phyloP scores from a whole-genome alignment of 2,329 filamentous ascomycete genomes.

The Aspergillus sergii region DNA sequence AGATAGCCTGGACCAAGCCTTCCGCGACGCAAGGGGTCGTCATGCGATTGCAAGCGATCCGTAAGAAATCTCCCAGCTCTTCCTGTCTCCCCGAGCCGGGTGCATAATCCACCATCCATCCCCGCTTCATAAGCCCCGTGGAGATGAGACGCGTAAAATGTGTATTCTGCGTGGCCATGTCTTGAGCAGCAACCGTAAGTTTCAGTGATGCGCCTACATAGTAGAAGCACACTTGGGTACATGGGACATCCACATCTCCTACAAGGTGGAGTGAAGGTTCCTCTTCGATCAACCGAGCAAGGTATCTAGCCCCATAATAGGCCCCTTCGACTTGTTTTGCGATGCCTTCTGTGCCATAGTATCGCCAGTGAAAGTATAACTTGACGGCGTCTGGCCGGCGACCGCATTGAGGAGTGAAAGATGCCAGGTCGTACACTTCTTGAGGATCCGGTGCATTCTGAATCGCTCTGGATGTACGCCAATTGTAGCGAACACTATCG shows the following conservation, averaged over 20 bases:
- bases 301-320: background rate
- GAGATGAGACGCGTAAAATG: background rate
- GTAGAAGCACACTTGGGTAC: constrained; percentile 2
- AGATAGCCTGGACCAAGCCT: background rate
- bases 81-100: background rate
- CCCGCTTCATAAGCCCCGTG: background rate
- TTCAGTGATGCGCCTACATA: background rate
- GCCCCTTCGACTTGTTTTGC: background rate
- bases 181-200: background rate
- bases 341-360: background rate
- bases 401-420: constrained; percentile 3
- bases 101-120: constrained; percentile 4
- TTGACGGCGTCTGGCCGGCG: constrained; percentile 2
- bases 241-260: background rate
- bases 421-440: constrained; percentile 1
- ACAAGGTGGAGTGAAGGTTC: background rate
- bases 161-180: background rate
- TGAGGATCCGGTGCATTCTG: background rate
- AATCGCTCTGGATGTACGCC: background rate
- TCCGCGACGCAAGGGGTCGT: background rate
- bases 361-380: constrained; percentile 1
- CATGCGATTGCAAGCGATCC: background rate
- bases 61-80: background rate
- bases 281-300: background rate
- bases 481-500: background rate